These are phyloP conservation scores for Penicillium psychrofluorescens DNA, from an alignment of 495 filamentous ascomycete species.

Conservation along the genomic window DNA sequence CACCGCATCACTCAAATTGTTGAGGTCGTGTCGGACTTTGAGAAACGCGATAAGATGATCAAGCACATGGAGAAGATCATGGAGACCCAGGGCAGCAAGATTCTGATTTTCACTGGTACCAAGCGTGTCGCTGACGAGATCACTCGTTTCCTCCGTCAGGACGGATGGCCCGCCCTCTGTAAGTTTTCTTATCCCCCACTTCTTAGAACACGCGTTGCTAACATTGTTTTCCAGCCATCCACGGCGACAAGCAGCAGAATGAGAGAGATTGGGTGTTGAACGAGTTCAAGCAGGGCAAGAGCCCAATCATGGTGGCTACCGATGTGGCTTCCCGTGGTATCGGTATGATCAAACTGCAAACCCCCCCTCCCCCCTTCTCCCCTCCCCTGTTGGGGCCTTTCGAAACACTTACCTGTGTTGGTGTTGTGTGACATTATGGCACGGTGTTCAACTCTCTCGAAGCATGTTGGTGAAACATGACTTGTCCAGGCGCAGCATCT, in stretches of 20 bases:
- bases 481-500: constrained; percentile 71
- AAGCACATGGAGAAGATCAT: constrained; percentile 98
- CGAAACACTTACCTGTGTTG: constrained; percentile 38
- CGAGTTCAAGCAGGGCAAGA: constrained; percentile 96
- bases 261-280: constrained; percentile 99
- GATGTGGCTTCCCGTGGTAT: constrained; percentile 97
- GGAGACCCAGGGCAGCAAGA: constrained; percentile 90
- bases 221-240: constrained; percentile 63
- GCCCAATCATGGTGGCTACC: constrained; percentile 86
- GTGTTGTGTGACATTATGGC: constrained; percentile 60
- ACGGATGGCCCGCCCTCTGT: constrained; percentile 98
- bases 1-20: constrained; percentile 97
- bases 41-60: constrained; percentile 96
- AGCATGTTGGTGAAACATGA: constrained; percentile 69
- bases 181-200: constrained; percentile 34
- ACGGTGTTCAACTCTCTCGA: constrained; percentile 88
- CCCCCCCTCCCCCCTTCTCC: constrained; percentile 37
- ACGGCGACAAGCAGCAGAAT: constrained; percentile 99
- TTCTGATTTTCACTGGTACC: constrained; percentile 93
- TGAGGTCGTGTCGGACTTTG: constrained; percentile 89
- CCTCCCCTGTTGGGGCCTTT: constrained; percentile 25
- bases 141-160: constrained; percentile 95
- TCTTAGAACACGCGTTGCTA: constrained; percentile 26
- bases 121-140: constrained; percentile 99
- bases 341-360: constrained; percentile 82